A percentile compares a stretch with the other conserved stretches of the same genome.
phyloP scores from a whole-genome alignment of 1,139 yeast species.

The Zygosaccharomyces sapae region DNA sequence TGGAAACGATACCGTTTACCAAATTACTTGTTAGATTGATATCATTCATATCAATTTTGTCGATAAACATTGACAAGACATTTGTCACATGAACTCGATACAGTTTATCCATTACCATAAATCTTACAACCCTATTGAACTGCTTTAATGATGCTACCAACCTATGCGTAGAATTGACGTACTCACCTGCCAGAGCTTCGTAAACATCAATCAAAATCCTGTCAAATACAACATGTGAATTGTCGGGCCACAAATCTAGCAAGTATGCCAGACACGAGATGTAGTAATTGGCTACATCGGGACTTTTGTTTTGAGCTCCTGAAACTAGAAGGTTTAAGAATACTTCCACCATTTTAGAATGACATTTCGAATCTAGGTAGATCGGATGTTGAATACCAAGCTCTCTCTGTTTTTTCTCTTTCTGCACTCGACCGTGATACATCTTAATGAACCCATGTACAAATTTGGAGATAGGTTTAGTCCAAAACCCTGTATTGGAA shows the following conservation, averaged over 20 bases:
- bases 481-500: constrained; percentile 85
- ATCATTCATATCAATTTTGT: constrained; percentile 89
- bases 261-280: constrained; percentile 59
- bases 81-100: constrained; percentile 79
- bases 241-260: constrained; percentile 57
- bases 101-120: constrained; percentile 59
- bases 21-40: constrained; percentile 68
- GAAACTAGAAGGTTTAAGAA: constrained; percentile 58
- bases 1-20: constrained; percentile 64
- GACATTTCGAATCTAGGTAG: constrained; percentile 45
- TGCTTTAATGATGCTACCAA: constrained; percentile 68
- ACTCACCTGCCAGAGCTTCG: constrained; percentile 70
- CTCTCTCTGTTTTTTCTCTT: constrained; percentile 42
- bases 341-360: constrained; percentile 41
- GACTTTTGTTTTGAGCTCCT: constrained; percentile 77
- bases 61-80: constrained; percentile 61
- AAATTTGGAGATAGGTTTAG: constrained; percentile 62
- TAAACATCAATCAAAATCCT: constrained; percentile 68
- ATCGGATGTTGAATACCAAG: constrained; percentile 30
- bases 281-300: constrained; percentile 55
- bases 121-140: constrained; percentile 62
- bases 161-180: constrained; percentile 79
- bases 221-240: constrained; percentile 51
- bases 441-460: constrained; percentile 53
- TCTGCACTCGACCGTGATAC: constrained; percentile 54